These are phyloP conservation scores for Aspergillus bridgeri DNA, from an alignment of 495 filamentous ascomycete species.

Conservation along the genomic window DNA sequence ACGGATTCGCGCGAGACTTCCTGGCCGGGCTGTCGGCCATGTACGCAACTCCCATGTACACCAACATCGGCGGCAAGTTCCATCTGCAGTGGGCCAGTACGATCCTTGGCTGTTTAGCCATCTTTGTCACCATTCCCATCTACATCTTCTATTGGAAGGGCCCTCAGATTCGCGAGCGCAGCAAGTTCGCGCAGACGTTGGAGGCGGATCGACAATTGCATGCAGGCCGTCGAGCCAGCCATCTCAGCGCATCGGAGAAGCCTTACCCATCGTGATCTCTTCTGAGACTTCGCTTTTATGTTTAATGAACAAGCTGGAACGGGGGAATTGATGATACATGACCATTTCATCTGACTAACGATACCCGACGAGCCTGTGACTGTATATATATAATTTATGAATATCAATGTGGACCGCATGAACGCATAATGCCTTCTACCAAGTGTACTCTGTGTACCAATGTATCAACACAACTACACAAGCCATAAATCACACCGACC, in stretches of 20 bases:
- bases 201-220: conserved; percentile 19
- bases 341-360: not conserved
- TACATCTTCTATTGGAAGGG: conserved; percentile 51
- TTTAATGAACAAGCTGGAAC: too few relatives aligned
- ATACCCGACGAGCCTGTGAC: not conserved
- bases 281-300: not conserved
- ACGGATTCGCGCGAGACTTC: conserved; percentile 51
- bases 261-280: conserved; percentile 8
- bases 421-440: too few relatives aligned
- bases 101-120: conserved; percentile 36
- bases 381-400: too few relatives aligned
- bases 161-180: conserved; percentile 36
- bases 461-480: too few relatives aligned
- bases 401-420: too few relatives aligned
- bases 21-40: conserved; percentile 45
- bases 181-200: conserved; percentile 43
- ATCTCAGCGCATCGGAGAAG: conserved; percentile 15
- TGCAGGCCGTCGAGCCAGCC: conserved; percentile 19
- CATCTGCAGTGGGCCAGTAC: conserved; percentile 41
- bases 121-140: conserved; percentile 44
- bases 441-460: too few relatives aligned
- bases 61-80: conserved; percentile 28
- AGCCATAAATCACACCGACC: too few relatives aligned
- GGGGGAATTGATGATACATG: too few relatives aligned
- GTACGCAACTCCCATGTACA: conserved; percentile 44